Evolutionary conservation across 2,329 filamentous ascomycete genomes (phyloP).

Genomic region (Chalaropsis thielavioides): DNA sequence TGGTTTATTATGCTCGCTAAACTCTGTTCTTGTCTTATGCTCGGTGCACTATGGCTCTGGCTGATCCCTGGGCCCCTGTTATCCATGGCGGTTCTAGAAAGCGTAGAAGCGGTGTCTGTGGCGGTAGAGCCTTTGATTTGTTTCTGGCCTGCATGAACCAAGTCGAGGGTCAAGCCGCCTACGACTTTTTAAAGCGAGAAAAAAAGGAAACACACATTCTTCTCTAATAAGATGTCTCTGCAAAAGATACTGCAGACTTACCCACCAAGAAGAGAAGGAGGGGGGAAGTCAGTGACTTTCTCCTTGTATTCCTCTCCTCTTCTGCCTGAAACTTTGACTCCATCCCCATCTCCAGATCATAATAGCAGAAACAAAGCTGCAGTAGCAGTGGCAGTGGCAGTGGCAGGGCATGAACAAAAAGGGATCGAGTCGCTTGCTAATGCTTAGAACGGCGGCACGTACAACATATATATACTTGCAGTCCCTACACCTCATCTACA

Average conservation of each 20-base stretch:
- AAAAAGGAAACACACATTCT: neutral
- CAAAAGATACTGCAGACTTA: too few relatives aligned
- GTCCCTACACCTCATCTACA: neutral
- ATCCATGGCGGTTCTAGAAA: neutral
- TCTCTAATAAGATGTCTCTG: neutral
- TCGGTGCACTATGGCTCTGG: neutral
- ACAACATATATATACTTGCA: neutral
- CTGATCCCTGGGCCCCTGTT: neutral
- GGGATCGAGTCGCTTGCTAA: neutral
- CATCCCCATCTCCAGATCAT: neutral
- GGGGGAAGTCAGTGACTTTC: neutral
- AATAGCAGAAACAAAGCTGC: neutral
- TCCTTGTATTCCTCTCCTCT: neutral
- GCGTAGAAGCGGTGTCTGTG: neutral
- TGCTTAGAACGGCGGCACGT: neutral
- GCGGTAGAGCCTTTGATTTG: neutral
- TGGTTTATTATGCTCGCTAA: constrained; percentile 4
- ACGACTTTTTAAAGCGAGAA: neutral
- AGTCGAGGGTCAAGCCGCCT: neutral
- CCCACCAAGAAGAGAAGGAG: neutral
- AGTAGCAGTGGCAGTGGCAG: neutral
- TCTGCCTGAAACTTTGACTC: neutral
- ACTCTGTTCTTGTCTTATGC: neutral
- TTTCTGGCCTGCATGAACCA: neutral
- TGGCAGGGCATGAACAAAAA: neutral